Percentiles rank a stretch among this genome's conserved stretches.
These are phyloP conservation scores for Acarospora socialis DNA, from an alignment of 2,329 filamentous ascomycete genomes.

Conservation along the genomic window DNA sequence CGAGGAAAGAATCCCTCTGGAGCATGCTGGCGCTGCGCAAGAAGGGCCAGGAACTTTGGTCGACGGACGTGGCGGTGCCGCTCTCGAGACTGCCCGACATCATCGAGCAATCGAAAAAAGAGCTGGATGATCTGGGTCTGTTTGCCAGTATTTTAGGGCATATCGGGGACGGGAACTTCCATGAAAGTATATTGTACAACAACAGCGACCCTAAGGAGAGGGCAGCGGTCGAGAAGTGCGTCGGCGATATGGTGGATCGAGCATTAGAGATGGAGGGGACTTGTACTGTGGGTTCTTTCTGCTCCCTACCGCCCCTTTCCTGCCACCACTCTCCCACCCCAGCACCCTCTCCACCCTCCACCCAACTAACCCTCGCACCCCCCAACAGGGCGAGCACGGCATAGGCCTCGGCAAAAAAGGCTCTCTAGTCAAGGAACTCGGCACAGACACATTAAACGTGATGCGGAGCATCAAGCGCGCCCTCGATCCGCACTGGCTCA, in stretches of 20 bases:
- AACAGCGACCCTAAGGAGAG: slow-evolving; percentile 52
- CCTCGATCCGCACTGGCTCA: slow-evolving; percentile 71
- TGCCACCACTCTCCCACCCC: no score
- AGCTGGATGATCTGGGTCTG: slow-evolving; percentile 71
- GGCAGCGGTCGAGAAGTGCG: slow-evolving; percentile 62
- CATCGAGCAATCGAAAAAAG: slow-evolving; percentile 72
- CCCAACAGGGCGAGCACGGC: slow-evolving; percentile 64
- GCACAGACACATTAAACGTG: slow-evolving; percentile 62
- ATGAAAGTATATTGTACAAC: slow-evolving; percentile 84
- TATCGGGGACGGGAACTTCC: slow-evolving; percentile 89
- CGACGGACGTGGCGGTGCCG: slow-evolving; percentile 47
- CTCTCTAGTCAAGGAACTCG: slow-evolving; percentile 64
- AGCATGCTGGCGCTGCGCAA: slow-evolving; percentile 43
- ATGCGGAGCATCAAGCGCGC: slow-evolving; percentile 77
- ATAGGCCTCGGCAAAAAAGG: slow-evolving; percentile 79
- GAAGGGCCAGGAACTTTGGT: slow-evolving; percentile 45
- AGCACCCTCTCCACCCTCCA: no score
- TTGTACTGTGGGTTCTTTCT: slow-evolving; percentile 43
- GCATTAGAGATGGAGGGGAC: slow-evolving; percentile 90
- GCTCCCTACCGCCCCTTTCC: slow-evolving; percentile 1
- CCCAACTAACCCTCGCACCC: no score
- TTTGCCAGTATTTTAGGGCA: slow-evolving; percentile 84
- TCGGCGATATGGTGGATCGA: slow-evolving; percentile 81
- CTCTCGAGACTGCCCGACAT: slow-evolving; percentile 48
- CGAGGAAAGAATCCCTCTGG: slow-evolving; percentile 46